A percentile compares a stretch with the other conserved stretches of the same genome.
Evolutionary conservation across 495 filamentous ascomycete species (phyloP).

Genomic region (Neurospora pannonica): DNA sequence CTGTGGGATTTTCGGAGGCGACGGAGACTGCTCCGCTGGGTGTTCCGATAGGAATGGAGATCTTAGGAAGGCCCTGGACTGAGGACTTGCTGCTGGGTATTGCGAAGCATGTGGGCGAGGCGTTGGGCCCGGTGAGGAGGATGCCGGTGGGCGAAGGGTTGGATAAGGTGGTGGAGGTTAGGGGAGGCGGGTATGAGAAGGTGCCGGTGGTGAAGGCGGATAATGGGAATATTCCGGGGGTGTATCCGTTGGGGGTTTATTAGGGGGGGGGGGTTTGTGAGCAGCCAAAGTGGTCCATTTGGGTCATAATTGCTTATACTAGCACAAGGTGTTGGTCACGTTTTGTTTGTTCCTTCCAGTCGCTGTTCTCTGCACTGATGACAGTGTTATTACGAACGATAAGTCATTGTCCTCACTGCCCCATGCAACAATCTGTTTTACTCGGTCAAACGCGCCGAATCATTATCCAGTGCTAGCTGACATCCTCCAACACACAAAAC

Average conservation of each 20-base stretch:
- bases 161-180: slow-evolving; percentile 23
- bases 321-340: not conserved
- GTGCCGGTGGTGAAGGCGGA: slow-evolving; percentile 38
- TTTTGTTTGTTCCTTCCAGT: too few relatives aligned
- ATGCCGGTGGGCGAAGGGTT: slow-evolving; percentile 28
- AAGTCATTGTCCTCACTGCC: too few relatives aligned
- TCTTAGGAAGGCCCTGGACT: slow-evolving; percentile 44
- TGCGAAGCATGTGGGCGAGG: slow-evolving; percentile 26
- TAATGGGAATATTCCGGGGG: slow-evolving; percentile 25
- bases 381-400: too few relatives aligned
- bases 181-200: slow-evolving; percentile 9
- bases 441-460: too few relatives aligned
- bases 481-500: not conserved
- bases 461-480: not conserved
- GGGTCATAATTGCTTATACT: not conserved
- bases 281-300: too few relatives aligned
- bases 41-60: slow-evolving; percentile 56
- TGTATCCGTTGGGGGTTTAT: slow-evolving; percentile 37
- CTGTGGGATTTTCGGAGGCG: slow-evolving; percentile 33
- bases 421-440: too few relatives aligned
- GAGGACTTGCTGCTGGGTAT: slow-evolving; percentile 47
- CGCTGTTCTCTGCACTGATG: too few relatives aligned
- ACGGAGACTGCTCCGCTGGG: slow-evolving; percentile 41
- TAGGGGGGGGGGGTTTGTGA: not conserved
- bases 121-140: slow-evolving; percentile 34